A percentile compares a stretch with the other conserved stretches of the same genome.
Evolutionary conservation across 1,284 basidiomycete species (phyloP).

Genomic region (Ceratobasidium sp.): DNA sequence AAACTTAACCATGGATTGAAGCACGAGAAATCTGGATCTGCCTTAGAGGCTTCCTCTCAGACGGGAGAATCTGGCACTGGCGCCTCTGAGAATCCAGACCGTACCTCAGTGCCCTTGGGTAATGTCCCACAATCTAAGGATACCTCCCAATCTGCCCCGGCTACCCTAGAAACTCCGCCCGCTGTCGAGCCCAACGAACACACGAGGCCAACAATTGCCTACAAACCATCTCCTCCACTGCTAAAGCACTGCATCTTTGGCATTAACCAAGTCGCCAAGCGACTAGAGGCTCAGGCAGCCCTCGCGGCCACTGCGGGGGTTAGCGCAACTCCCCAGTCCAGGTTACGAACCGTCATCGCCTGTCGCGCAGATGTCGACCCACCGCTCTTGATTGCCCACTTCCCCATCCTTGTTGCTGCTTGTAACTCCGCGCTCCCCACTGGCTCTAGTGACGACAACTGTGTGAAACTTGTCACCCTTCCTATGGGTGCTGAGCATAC

Average conservation of each 20-base stretch:
- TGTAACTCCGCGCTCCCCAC: conserved; percentile 68
- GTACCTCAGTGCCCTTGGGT: neutral
- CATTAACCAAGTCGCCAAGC: conserved; percentile 85
- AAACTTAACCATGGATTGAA: conserved; percentile 16
- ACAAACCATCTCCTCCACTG: conserved; percentile 59
- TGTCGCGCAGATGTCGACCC: conserved; percentile 81
- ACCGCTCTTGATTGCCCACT: conserved; percentile 74
- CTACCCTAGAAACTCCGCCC: neutral
- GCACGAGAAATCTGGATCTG: neutral
- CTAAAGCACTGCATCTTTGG: conserved; percentile 73
- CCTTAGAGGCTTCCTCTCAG: neutral
- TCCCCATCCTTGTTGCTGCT: conserved; percentile 78
- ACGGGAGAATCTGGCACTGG: conserved; percentile 11
- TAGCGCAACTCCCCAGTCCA: conserved; percentile 45
- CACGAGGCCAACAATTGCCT: conserved; percentile 1
- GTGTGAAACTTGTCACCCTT: conserved; percentile 72
- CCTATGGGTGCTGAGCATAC: conserved; percentile 76
- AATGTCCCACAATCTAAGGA: neutral
- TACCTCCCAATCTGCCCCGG: neutral
- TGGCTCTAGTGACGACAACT: conserved; percentile 55
- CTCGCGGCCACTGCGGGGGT: neutral
- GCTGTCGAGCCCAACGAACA: conserved; percentile 44
- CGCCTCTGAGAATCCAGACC: conserved; percentile 8
- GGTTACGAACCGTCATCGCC: conserved; percentile 69
- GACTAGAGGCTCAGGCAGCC: conserved; percentile 71